These are phyloP conservation scores for Candida verbasci DNA, from an alignment of 805 yeast species.

Conservation along the genomic window DNA sequence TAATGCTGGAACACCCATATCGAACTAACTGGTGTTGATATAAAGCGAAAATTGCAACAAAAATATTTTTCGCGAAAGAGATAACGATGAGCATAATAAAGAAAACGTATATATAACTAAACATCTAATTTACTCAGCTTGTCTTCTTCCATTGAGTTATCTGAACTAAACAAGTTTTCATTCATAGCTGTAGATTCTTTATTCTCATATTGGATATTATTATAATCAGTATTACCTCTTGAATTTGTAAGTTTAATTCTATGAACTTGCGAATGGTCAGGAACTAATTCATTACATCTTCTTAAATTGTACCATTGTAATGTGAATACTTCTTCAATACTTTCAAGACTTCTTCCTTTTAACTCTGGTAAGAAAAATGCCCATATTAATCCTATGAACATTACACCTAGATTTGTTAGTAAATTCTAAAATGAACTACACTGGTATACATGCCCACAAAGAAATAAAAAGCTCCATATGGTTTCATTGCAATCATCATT, in stretches of 20 bases:
- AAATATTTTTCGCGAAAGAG: no score
- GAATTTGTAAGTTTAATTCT: constrained; percentile 14
- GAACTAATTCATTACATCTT: constrained; percentile 45
- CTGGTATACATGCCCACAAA: constrained; percentile 41
- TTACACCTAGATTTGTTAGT: no score
- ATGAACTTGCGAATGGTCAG: constrained; percentile 44
- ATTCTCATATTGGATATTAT: neutral
- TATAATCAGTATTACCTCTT: no score
- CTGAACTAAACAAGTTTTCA: neutral
- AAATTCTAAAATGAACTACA: no score
- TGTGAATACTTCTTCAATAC: constrained; percentile 44
- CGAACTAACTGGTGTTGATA: neutral
- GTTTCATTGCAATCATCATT: constrained; percentile 41
- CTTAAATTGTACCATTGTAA: constrained; percentile 53
- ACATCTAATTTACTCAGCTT: neutral
- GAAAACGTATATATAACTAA: no score
- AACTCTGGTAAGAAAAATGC: constrained; percentile 45
- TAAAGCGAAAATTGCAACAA: neutral
- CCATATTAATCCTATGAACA: constrained; percentile 36
- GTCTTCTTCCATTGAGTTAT: constrained; percentile 1
- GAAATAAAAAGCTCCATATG: constrained; percentile 47
- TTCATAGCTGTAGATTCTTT: neutral
- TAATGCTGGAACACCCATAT: constrained; percentile 96
- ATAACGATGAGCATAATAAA: neutral
- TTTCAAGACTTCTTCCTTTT: constrained; percentile 42